Percentiles rank a stretch among this genome's conserved stretches.
These are phyloP conservation scores for Coriolopsis trogii DNA, from an alignment of 1,284 basidiomycete genomes.

Conservation along the genomic window DNA sequence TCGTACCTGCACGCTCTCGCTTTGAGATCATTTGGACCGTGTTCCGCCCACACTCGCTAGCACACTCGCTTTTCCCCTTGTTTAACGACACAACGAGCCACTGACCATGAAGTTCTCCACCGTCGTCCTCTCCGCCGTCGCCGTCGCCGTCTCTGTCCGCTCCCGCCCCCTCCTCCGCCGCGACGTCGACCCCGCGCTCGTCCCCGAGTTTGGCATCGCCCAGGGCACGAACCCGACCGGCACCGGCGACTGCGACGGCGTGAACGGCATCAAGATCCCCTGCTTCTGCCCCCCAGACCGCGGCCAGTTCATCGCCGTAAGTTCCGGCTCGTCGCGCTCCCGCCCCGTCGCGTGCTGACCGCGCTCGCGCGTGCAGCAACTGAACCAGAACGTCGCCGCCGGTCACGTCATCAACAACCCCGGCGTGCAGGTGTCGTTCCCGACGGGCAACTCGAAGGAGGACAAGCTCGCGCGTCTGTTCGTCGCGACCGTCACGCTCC, in stretches of 20 bases:
- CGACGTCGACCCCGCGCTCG: conserved; percentile 50
- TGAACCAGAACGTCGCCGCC: conserved; percentile 61
- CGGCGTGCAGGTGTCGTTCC: conserved; percentile 55
- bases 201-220: conserved; percentile 50
- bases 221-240: conserved; percentile 46
- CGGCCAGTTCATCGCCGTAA: conserved; percentile 35
- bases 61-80: background rate
- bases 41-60: conserved; percentile 10
- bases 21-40: conserved; percentile 4
- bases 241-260: conserved; percentile 33
- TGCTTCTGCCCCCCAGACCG: conserved; percentile 49
- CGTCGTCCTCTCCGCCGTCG: conserved; percentile 35
- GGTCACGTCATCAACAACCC: conserved; percentile 66
- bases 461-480: conserved; percentile 57
- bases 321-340: background rate
- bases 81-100: background rate
- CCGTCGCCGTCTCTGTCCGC: conserved; percentile 38
- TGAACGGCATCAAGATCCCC: conserved; percentile 34
- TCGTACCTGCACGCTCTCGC: conserved; percentile 1
- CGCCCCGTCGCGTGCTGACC: background rate
- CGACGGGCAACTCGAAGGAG: conserved; percentile 54
- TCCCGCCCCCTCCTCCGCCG: conserved; percentile 46
- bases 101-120: conserved; percentile 31
- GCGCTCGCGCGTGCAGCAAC: conserved; percentile 33
- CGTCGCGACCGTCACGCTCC: conserved; percentile 38